Percentiles rank a stretch among this genome's conserved stretches.
Conservation (phyloP, 73 alveolate species). For the Effrenium voratum region DNA sequence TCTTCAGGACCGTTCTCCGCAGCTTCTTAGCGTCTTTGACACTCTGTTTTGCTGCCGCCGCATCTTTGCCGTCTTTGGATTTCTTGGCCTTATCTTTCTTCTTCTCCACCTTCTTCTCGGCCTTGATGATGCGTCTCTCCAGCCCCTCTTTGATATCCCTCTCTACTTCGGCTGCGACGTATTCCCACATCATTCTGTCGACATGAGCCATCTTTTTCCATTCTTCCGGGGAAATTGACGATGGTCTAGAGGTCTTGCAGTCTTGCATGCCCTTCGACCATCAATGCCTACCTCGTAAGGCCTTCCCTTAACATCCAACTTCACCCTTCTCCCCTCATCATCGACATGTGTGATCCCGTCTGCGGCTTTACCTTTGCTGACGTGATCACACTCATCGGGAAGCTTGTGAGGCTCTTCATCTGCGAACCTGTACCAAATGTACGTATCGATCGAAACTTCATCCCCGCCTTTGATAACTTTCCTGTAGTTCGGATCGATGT, state of each 20-base stretch:
- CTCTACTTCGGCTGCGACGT: background rate
- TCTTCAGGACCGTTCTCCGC: too few relatives aligned
- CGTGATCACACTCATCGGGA: background rate
- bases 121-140: background rate
- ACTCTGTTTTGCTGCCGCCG: background rate
- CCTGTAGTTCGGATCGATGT: background rate
- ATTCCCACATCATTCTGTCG: background rate
- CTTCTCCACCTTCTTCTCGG: background rate
- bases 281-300: background rate
- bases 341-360: background rate
- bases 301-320: background rate
- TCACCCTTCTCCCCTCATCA: background rate
- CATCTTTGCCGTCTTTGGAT: background rate
- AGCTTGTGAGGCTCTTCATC: too few relatives aligned
- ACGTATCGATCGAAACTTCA: too few relatives aligned
- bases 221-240: background rate
- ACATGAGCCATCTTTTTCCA: background rate
- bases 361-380: background rate
- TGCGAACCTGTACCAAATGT: too few relatives aligned
- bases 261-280: background rate
- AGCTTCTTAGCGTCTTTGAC: background rate
- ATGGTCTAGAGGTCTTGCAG: background rate
- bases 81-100: background rate
- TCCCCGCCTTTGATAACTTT: background rate
- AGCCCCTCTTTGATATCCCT: background rate